A percentile compares a stretch with the other conserved stretches of the same genome.
These are phyloP conservation scores for Tylopilus microsporus DNA, from an alignment of 1,284 basidiomycete species.

Conservation along the genomic window DNA sequence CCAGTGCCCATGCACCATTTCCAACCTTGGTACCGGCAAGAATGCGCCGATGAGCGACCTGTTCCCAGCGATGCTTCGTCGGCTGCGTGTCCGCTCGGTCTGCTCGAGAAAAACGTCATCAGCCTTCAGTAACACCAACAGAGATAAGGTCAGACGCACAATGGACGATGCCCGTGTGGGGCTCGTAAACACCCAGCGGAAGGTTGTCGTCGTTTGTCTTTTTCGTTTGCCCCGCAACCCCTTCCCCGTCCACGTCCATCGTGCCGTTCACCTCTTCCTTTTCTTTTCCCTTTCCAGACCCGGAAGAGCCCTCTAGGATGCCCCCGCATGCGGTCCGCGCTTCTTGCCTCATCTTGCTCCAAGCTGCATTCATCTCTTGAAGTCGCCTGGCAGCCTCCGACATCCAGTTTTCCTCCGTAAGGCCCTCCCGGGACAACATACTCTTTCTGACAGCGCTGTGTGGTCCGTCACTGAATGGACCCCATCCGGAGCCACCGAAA, in stretches of 20 bases:
- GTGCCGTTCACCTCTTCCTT: conserved; percentile 26
- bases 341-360: conserved; percentile 58
- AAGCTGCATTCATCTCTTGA: conserved; percentile 57
- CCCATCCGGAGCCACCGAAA: conserved; percentile 76
- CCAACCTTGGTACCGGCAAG: conserved; percentile 70
- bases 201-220: conserved; percentile 33
- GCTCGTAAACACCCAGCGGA: conserved; percentile 66
- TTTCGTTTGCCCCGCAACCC: conserved; percentile 32
- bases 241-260: conserved; percentile 21
- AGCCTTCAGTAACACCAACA: conserved; percentile 4
- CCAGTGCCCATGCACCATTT: conserved; percentile 71
- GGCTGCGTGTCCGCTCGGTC: conserved; percentile 72
- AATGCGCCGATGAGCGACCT: conserved; percentile 42
- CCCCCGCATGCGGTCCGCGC: conserved; percentile 47
- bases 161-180: conserved; percentile 62
- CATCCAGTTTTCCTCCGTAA: conserved; percentile 90
- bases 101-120: conserved; percentile 26
- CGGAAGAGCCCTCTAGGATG: conserved; percentile 28
- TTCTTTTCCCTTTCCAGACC: conserved; percentile 25
- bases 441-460: conserved; percentile 75
- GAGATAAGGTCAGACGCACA: conserved; percentile 43
- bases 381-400: conserved; percentile 65
- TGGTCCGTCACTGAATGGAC: conserved; percentile 80
- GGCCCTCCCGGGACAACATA: conserved; percentile 62
- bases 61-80: conserved; percentile 58